phyloP scores from a whole-genome alignment of 2,329 filamentous ascomycete species.

The Cladosporium velox region DNA sequence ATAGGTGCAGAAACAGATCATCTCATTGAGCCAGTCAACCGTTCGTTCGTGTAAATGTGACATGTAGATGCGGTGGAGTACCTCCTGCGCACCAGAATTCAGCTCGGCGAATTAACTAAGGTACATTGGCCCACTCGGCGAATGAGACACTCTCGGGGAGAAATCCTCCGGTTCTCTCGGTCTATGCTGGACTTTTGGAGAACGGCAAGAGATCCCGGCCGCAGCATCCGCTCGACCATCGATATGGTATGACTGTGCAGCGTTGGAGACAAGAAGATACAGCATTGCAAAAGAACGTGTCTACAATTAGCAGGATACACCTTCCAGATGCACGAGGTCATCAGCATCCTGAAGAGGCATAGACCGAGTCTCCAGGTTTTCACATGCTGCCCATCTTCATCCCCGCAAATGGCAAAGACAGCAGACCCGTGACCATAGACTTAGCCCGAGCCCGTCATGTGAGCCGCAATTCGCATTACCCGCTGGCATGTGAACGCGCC shows the following conservation, averaged over 20 bases:
- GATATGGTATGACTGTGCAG: neutral
- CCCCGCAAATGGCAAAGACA: conserved; percentile 10
- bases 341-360: conserved; percentile 7
- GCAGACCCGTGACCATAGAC: neutral
- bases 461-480: conserved; percentile 13
- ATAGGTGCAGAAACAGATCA: neutral
- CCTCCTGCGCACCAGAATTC: neutral
- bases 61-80: neutral
- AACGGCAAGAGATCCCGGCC: conserved; percentile 7
- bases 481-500: conserved; percentile 13
- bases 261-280: neutral
- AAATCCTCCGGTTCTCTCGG: conserved; percentile 8
- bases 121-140: neutral
- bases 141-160: conserved; percentile 1
- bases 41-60: neutral
- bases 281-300: neutral
- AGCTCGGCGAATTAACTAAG: neutral
- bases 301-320: neutral
- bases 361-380: conserved; percentile 17
- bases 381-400: conserved; percentile 15
- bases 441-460: conserved; percentile 18
- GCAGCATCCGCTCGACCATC: neutral
- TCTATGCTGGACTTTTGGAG: neutral
- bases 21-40: neutral
- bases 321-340: conserved; percentile 3